Percentiles rank a stretch among this genome's conserved stretches.
Evolutionary conservation across 2,329 filamentous ascomycete genomes (phyloP).

Genomic region (Chalaropsis ovoidea): DNA sequence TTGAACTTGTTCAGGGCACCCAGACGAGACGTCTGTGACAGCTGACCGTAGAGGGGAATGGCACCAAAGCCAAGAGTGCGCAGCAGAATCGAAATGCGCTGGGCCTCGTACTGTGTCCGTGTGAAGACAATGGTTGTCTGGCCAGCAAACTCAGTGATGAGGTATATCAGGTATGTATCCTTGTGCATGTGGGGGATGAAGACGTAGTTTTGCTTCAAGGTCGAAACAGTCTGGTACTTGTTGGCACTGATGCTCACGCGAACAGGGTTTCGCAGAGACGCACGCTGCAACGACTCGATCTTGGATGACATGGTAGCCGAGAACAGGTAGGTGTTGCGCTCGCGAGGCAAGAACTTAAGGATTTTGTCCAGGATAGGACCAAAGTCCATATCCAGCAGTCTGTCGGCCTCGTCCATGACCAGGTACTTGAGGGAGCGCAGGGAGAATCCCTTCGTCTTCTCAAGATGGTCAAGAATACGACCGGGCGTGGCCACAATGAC

Average conservation of each 20-base stretch:
- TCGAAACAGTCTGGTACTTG: constrained; percentile 86
- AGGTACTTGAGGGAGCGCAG: constrained; percentile 72
- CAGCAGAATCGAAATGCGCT: constrained; percentile 72
- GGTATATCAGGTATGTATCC: constrained; percentile 77
- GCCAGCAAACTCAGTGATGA: constrained; percentile 79
- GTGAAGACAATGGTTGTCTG: constrained; percentile 84
- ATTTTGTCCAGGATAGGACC: constrained; percentile 88
- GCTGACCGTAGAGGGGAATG: constrained; percentile 84
- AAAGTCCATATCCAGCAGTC: constrained; percentile 87
- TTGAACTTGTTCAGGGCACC: constrained; percentile 88
- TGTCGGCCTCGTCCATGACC: constrained; percentile 91
- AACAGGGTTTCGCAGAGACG: constrained; percentile 73
- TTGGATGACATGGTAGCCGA: constrained; percentile 91
- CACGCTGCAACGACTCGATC: constrained; percentile 83
- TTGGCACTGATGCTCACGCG: constrained; percentile 70
- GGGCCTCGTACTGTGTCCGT: constrained; percentile 81
- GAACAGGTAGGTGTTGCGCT: constrained; percentile 77
- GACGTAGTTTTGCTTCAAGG: constrained; percentile 73
- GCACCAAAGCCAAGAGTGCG: constrained; percentile 78
- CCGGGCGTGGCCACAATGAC: constrained; percentile 88
- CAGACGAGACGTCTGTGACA: constrained; percentile 76
- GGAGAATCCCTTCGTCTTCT: constrained; percentile 94
- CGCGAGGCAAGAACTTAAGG: constrained; percentile 71
- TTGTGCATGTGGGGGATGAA: constrained; percentile 82
- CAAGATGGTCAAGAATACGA: constrained; percentile 78